Percentiles rank a stretch among this genome's conserved stretches.
Conservation (phyloP, 305 asterid genomes). For the Solanum hybrid region DNA sequence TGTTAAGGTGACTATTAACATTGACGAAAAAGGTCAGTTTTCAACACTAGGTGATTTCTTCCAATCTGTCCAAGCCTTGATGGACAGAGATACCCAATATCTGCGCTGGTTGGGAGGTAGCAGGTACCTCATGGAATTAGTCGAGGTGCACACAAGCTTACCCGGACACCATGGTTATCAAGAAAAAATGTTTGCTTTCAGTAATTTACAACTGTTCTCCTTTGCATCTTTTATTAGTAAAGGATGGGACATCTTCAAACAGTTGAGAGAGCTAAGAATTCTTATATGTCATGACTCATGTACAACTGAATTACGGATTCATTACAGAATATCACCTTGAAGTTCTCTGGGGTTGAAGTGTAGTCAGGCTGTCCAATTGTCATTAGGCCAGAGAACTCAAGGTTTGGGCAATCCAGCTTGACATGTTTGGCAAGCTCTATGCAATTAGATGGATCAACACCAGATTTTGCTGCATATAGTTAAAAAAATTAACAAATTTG, state of each 20-base stretch:
- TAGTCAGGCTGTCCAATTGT: conserved; percentile 91
- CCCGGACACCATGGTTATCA: not conserved
- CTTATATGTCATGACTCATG: not conserved
- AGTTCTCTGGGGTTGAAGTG: conserved; percentile 86
- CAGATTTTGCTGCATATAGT: conserved; percentile 69
- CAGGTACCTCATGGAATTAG: not conserved
- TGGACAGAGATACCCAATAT: not conserved
- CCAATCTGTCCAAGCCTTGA: not conserved
- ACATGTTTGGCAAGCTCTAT: conserved; percentile 65
- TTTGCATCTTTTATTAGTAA: not conserved
- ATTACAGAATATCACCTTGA: conserved; percentile 40
- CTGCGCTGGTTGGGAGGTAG: not conserved
- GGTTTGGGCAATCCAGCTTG: conserved; percentile 55
- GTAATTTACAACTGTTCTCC: not conserved
- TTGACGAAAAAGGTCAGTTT: not conserved
- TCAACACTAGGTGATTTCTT: not conserved
- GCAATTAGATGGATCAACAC: conserved; percentile 63
- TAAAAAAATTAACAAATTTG: not conserved
- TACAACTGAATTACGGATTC: not conserved
- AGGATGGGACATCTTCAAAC: not conserved
- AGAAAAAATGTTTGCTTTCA: not conserved
- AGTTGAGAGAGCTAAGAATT: not conserved
- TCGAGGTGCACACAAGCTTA: not conserved
- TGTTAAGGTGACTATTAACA: not conserved
- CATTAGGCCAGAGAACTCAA: conserved; percentile 83